A percentile compares a stretch with the other conserved stretches of the same genome.
Conservation (phyloP, 305 asterid species). For the Fraxinus baroniana region DNA sequence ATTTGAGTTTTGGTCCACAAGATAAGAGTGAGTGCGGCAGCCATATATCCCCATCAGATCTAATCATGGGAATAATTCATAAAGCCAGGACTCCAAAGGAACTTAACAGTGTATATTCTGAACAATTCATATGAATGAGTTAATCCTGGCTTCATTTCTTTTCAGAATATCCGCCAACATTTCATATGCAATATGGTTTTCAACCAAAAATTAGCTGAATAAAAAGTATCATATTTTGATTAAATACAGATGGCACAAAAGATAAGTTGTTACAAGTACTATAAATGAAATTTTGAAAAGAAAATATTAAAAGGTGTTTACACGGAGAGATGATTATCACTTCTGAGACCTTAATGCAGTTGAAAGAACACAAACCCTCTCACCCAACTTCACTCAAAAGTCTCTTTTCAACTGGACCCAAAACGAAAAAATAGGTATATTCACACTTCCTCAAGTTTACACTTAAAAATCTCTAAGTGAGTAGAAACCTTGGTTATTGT, state of each 20-base stretch:
- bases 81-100: not conserved
- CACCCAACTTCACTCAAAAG: no score
- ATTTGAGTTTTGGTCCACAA: not conserved
- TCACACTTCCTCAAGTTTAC: constrained; percentile 33
- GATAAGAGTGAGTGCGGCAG: not conserved
- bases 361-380: not conserved
- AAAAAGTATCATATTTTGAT: no score
- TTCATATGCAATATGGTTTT: no score
- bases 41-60: constrained; percentile 13
- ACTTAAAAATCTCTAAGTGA: constrained; percentile 18
- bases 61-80: constrained; percentile 20
- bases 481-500: constrained; percentile 2
- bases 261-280: not conserved
- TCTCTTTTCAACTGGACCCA: no score
- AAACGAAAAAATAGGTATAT: not conserved
- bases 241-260: not conserved
- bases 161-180: not conserved
- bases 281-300: not conserved
- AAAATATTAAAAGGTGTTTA: not conserved
- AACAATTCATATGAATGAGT: not conserved
- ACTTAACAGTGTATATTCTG: not conserved
- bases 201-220: no score
- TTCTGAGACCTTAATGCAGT: not conserved
- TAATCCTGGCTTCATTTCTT: not conserved
- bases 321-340: not conserved